Evolutionary conservation across 176 grass and related monocot species (phyloP), one percentile per base, ranked within the genome.

Genomic region (Oryza punctata): DNA sequence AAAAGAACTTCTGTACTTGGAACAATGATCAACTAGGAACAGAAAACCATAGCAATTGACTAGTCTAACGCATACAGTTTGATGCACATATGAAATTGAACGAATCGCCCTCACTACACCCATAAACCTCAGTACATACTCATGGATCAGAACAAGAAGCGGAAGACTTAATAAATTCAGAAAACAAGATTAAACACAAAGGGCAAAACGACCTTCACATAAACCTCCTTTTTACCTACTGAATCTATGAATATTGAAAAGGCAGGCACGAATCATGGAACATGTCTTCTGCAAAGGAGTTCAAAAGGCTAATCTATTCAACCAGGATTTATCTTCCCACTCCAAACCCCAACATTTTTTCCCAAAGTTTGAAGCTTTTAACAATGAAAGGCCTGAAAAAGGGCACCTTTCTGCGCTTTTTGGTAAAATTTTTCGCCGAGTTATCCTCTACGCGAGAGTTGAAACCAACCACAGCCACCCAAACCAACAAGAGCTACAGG

Each of bases 401-500:
- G 46, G 32, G 1, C 35, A 67, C 33, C 21, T 73, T 38, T 29
- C 13, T 14, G 25, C 64, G 28, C 38, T 87, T 44, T 26, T 5
- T 32, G 50, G 7, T 33, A 33, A 57, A 32, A 69, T 54, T 50
- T 24, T 5, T 18, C 67, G 68, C 1, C 23, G 19, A 30, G 65
- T 45, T 90, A 82, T 86, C 78, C 40, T 45, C 73, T 78, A 29
- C 50, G n/a, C 21, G 3, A 13, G 26, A 4, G 72, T 30, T 16
- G 21, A 25, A 26, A 25, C 13, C 25, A 82, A 86, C 25, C 79
- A 82, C 30, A 78, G 68, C 78, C 84, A 86, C 79, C 59, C 88
- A 57, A 82, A 44, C 61, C 1, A 28, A 26, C 60, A 27, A n/a
- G 57, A 69, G 49, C 71, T 82, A 87, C 27, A 72, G 79, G 84